Evolutionary conservation across 2,329 filamentous ascomycete genomes (phyloP), one percentile per base, ranked within the genome.

Genomic region (Nemania diffusa): DNA sequence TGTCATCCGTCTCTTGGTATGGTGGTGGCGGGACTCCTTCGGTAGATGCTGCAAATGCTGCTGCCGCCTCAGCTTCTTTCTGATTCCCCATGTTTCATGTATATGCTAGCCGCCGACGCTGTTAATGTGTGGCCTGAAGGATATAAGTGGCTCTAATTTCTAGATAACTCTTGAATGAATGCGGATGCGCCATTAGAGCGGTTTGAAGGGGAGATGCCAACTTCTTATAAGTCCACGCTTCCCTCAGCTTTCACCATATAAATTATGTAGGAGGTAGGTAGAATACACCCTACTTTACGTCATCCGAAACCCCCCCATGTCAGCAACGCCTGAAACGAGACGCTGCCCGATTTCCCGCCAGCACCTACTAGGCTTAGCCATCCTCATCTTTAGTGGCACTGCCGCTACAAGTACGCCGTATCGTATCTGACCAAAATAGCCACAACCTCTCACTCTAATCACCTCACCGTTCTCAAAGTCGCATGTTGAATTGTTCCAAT

Each of bases 1-100:
- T 48, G 24, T 60, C 6, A 20, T 44, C n/a, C 1, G 37, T 44
- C 42, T 60, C 37, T 59, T 64, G 50, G 20, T 70, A 70, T 22
- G 65, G 57, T 6, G 68, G 68, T 32, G 65, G 66, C 20, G 57
- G 56, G 2, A 48, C 27, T 7, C 46, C 58, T 1, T 64, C 42
- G 3, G 15, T 22, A 17, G 40, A 34, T 13, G 29, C 57, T 24
- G 32, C 5, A 24, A 7, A 55, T n/a, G 58, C 51, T 29, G 56
- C 32, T 37, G n/a, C n/a, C n/a, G 52, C 46, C 50, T 65, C 65
- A 29, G 42, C 50, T 17, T 46, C 56, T 34, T 64, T 60, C 15
- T 42, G 52, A 44, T 52, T 48, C 24, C 58, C 65, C 65, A 68
- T 70, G 6, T 32, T 58, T 44, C n/a, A n/a, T n/a, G n/a, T 2